Evolutionary conservation across 192 early-diverging fungal genomes (phyloP).

Genomic region (Mortierella claussenii): DNA sequence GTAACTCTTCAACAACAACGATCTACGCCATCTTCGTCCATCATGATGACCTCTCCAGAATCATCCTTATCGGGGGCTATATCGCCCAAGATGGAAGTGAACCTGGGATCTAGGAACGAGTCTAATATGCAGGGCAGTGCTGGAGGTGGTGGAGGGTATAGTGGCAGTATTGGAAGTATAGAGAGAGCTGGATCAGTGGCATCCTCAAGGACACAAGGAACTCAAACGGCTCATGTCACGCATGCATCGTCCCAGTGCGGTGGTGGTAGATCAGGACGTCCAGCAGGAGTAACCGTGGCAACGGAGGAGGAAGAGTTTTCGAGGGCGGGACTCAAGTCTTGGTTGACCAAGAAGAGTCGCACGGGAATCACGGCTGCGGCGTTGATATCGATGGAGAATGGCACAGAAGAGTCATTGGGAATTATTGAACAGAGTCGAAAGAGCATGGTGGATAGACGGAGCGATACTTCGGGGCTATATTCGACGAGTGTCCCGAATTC

Average conservation of each 20-base stretch:
- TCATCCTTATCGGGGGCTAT: slow-evolving; percentile 26
- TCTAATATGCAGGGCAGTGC: background rate
- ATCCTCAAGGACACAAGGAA: background rate
- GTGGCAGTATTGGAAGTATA: background rate
- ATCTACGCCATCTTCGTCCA: slow-evolving; percentile 9
- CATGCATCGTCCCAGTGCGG: no score
- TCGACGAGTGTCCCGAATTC: slow-evolving; percentile 11
- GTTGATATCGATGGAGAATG: slow-evolving; percentile 12
- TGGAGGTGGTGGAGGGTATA: background rate
- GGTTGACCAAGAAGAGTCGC: slow-evolving; percentile 26
- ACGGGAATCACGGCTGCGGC: slow-evolving; percentile 18
- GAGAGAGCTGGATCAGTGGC: background rate
- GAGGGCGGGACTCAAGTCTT: slow-evolving; percentile 12
- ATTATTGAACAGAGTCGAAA: slow-evolving; percentile 48
- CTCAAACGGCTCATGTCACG: no score
- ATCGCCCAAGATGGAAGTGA: background rate
- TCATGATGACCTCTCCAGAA: slow-evolving; percentile 14
- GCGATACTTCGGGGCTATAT: slow-evolving; percentile 29
- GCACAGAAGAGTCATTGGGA: slow-evolving; percentile 27
- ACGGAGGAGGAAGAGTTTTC: slow-evolving; percentile 7
- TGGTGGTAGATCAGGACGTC: background rate
- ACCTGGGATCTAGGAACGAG: background rate
- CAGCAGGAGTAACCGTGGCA: background rate
- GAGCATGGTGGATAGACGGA: slow-evolving; percentile 30
- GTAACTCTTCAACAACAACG: no score